phyloP scores from a whole-genome alignment of 176 grass and related monocot genomes.

The Musa schizocarpa region DNA sequence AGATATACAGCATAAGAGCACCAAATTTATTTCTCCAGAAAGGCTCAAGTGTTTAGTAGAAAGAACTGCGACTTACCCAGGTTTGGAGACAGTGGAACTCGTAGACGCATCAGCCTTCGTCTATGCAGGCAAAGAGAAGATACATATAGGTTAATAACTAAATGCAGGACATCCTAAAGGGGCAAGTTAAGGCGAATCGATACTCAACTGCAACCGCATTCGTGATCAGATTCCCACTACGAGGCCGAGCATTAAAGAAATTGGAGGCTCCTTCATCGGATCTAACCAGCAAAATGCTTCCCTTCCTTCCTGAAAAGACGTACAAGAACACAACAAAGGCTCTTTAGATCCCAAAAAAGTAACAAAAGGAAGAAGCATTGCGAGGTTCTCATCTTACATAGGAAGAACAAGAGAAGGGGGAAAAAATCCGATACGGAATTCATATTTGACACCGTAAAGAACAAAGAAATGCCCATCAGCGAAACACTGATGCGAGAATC shows the following conservation, averaged over 20 bases:
- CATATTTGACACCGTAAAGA: too few relatives aligned
- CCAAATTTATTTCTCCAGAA: too few relatives aligned
- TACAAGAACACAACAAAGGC: neutral
- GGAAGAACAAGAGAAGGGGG: neutral
- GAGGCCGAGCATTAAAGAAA: too few relatives aligned
- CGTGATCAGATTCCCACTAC: too few relatives aligned
- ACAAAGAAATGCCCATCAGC: too few relatives aligned
- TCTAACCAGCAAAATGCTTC: neutral
- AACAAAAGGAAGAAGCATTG: neutral
- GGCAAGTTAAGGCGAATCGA: neutral
- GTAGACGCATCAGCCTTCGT: constrained; percentile 9
- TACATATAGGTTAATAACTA: constrained; percentile 4
- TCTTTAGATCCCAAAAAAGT: neutral
- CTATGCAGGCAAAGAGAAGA: neutral
- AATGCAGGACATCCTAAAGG: neutral
- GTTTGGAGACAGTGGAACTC: constrained; percentile 10
- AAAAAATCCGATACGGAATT: neutral
- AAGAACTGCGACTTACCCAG: constrained; percentile 5
- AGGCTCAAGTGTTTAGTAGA: too few relatives aligned
- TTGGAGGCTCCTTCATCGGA: neutral
- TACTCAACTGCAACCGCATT: constrained; percentile 22
- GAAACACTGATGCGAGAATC: too few relatives aligned
- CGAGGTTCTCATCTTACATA: neutral
- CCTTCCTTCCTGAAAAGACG: constrained; percentile 20
- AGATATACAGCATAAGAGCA: too few relatives aligned